Conservation (phyloP, 73 alveolate genomes). For the Urostyla sp. region DNA sequence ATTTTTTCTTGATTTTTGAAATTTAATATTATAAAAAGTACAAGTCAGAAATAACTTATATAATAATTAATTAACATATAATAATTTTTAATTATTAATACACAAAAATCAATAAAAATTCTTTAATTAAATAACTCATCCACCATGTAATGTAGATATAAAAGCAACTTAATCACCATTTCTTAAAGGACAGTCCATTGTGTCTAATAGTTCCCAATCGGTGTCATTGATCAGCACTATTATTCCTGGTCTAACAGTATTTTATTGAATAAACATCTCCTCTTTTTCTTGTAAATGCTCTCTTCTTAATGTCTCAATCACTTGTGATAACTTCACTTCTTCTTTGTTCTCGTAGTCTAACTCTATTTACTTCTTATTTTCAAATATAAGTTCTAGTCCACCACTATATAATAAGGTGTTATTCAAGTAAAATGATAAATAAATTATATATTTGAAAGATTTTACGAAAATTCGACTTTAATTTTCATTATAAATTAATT, state of each 20-base stretch:
- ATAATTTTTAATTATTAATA: neutral
- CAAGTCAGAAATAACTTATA: slow-evolving; percentile 14
- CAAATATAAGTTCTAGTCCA: slow-evolving; percentile 62
- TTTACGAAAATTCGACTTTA: slow-evolving; percentile 54
- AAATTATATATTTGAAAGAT: neutral
- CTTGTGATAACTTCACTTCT: too few species aligned
- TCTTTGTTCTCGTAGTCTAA: slow-evolving; percentile 48
- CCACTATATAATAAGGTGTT: slow-evolving; percentile 30
- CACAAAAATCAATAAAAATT: neutral
- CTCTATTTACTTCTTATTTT: slow-evolving; percentile 20
- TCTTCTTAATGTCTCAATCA: slow-evolving; percentile 44
- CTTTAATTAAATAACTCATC: slow-evolving; percentile 62
- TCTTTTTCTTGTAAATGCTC: slow-evolving; percentile 63
- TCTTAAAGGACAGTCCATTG: slow-evolving; percentile 73
- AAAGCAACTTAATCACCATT: slow-evolving; percentile 84
- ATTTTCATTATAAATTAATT: slow-evolving; percentile 45
- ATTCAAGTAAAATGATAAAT: neutral
- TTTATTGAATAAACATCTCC: slow-evolving; percentile 69
- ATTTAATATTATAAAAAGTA: slow-evolving; percentile 37
- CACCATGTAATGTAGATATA: slow-evolving; percentile 96
- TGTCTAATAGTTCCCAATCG: slow-evolving; percentile 96
- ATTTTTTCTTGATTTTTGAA: slow-evolving; percentile 9
- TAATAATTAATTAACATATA: neutral
- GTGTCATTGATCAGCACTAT: slow-evolving; percentile 93
- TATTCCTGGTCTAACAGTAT: slow-evolving; percentile 88